Evolutionary conservation across 345 rosid genomes (phyloP).

Genomic region (Moringa oleifera): DNA sequence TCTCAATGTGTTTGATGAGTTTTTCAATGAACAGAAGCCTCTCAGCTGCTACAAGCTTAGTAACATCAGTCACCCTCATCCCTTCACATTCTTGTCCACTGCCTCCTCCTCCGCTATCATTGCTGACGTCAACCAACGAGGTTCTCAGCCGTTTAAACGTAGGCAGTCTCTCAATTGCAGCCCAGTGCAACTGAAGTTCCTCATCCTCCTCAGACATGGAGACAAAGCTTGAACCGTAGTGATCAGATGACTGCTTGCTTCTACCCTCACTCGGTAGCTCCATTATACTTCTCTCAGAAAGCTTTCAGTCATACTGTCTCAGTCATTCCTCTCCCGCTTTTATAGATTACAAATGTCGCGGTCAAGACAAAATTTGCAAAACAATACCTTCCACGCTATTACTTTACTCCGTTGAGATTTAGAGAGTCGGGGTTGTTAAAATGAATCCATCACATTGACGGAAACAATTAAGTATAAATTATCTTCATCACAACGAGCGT

Average conservation of each 20-base stretch:
- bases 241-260: background rate
- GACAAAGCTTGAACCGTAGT: conserved; percentile 4
- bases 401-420: too few relatives aligned
- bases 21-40: conserved; percentile 43
- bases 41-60: conserved; percentile 39
- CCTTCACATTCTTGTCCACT: conserved; percentile 18
- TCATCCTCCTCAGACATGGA: conserved; percentile 23
- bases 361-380: too few relatives aligned
- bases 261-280: conserved; percentile 5
- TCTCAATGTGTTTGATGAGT: conserved; percentile 45
- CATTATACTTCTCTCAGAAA: background rate
- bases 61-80: conserved; percentile 39
- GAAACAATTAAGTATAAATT: too few relatives aligned
- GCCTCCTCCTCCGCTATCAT: background rate
- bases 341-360: too few relatives aligned
- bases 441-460: too few relatives aligned
- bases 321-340: too few relatives aligned
- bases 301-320: too few relatives aligned
- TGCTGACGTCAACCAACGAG: conserved; percentile 24
- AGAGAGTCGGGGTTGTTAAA: too few relatives aligned
- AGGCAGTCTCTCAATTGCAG: conserved; percentile 49
- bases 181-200: conserved; percentile 40
- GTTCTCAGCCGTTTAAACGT: conserved; percentile 39
- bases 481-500: too few relatives aligned
- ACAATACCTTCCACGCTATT: too few relatives aligned